Conservation (phyloP, 192 early-diverging fungal species). For the Dimargaris cristalligena region DNA sequence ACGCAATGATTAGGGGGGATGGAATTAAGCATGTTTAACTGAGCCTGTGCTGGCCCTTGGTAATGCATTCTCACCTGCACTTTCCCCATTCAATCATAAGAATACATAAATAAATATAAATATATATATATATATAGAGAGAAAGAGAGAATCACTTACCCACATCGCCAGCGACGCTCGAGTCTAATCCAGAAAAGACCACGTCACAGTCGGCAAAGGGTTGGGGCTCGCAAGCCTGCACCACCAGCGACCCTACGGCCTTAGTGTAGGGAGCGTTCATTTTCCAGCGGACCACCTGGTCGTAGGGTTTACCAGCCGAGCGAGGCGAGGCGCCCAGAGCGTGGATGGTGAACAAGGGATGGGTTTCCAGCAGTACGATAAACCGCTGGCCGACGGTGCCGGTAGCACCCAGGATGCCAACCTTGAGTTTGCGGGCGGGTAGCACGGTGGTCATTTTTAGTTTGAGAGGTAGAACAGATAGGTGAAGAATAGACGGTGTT, state of each 20-base stretch:
- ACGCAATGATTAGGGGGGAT: too few relatives aligned
- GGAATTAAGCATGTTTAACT: too few relatives aligned
- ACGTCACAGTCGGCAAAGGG: slow-evolving; percentile 69
- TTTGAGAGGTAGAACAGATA: not conserved
- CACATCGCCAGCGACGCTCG: slow-evolving; percentile 84
- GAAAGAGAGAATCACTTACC: too few relatives aligned
- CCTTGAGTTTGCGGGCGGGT: slow-evolving; percentile 28
- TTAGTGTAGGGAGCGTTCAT: slow-evolving; percentile 58
- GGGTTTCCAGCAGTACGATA: slow-evolving; percentile 68
- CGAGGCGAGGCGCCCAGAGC: slow-evolving; percentile 80
- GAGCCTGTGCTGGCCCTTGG: too few relatives aligned
- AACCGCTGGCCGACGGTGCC: slow-evolving; percentile 98
- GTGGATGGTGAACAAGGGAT: slow-evolving; percentile 75
- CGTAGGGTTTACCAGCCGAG: slow-evolving; percentile 75
- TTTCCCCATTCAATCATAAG: too few relatives aligned
- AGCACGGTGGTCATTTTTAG: not conserved
- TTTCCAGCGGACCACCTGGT: slow-evolving; percentile 75
- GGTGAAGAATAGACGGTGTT: not conserved
- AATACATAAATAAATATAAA: too few relatives aligned
- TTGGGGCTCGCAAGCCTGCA: slow-evolving; percentile 55
- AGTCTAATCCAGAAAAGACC: slow-evolving; percentile 91
- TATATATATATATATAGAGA: too few relatives aligned
- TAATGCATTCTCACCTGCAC: too few relatives aligned
- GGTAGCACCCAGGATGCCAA: slow-evolving; percentile 89
- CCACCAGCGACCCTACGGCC: slow-evolving; percentile 32